Percentiles rank a stretch among this genome's conserved stretches.
phyloP scores from a whole-genome alignment of 2,329 filamentous ascomycete genomes.

The Fusarium incarnatum region DNA sequence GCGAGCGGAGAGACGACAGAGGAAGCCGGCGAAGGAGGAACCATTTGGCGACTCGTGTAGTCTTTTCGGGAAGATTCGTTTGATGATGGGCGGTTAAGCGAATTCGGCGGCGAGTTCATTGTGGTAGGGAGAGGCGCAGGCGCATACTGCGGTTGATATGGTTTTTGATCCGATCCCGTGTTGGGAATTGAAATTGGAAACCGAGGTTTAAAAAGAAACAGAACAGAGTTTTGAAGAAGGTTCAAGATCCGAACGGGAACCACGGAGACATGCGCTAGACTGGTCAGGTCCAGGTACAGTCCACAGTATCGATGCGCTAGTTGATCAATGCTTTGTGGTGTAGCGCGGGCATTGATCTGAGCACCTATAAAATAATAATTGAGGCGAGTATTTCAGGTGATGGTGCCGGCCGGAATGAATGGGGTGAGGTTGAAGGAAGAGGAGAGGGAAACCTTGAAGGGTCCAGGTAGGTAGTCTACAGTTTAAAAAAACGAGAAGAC shows the following conservation, averaged over 20 bases:
- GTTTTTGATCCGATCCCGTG: not conserved
- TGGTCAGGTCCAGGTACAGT: not conserved
- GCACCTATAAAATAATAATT: constrained; percentile 3
- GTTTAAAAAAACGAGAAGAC: constrained; percentile 1
- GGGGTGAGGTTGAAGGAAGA: not conserved
- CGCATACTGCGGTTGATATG: constrained; percentile 15
- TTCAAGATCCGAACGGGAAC: not conserved
- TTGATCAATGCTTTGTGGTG: constrained; percentile 28
- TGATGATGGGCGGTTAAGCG: constrained; percentile 23
- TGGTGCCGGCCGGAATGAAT: not conserved
- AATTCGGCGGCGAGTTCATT: constrained; percentile 46
- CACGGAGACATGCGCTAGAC: constrained; percentile 14
- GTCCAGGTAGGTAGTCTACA: not conserved
- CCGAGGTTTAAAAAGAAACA: not conserved
- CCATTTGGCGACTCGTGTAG: constrained; percentile 6
- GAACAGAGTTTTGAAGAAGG: not conserved
- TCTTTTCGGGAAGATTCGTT: not conserved
- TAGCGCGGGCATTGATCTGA: constrained; percentile 5
- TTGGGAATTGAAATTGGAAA: not conserved
- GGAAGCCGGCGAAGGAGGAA: constrained; percentile 46
- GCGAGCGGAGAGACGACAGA: constrained; percentile 47
- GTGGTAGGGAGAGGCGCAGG: constrained; percentile 12
- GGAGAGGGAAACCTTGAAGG: not conserved
- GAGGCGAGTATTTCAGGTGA: not conserved
- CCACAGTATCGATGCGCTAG: not conserved